Evolutionary conservation across 148 eudicot species (phyloP).

Genomic region (Vaccinium vitisidaea): DNA sequence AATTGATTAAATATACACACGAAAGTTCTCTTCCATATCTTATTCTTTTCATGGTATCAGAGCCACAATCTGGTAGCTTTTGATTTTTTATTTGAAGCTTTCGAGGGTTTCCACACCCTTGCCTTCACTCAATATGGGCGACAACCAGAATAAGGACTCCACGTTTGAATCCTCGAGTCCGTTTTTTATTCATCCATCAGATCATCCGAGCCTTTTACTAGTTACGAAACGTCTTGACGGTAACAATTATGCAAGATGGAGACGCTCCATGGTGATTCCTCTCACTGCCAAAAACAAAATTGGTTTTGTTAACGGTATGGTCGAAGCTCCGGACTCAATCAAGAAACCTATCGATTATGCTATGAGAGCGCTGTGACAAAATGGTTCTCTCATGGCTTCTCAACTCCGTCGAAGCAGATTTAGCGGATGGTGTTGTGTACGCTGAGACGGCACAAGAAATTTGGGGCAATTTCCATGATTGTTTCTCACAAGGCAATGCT

Average conservation of each 20-base stretch:
- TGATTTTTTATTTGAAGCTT: neutral
- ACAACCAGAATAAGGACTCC: neutral
- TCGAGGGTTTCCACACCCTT: neutral
- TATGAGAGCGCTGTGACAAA: neutral
- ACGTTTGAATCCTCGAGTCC: neutral
- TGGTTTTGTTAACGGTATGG: no score
- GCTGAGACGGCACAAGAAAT: neutral
- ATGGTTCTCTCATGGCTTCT: slow-evolving; percentile 1
- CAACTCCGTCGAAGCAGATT: neutral
- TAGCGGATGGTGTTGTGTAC: neutral
- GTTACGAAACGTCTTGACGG: neutral
- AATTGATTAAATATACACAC: neutral
- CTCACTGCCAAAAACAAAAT: neutral
- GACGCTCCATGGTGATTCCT: neutral
- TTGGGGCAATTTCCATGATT: neutral
- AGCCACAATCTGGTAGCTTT: neutral
- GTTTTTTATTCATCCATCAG: neutral
- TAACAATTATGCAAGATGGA: neutral
- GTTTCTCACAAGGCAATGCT: neutral
- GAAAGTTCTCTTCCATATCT: neutral
- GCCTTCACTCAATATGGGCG: neutral
- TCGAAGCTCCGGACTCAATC: no score
- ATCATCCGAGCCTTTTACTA: neutral
- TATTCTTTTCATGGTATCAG: neutral
- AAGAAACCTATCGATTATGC: neutral